Conservation (phyloP, 2,329 filamentous ascomycete genomes). For the Magnaporthiopsis incrustans region DNA sequence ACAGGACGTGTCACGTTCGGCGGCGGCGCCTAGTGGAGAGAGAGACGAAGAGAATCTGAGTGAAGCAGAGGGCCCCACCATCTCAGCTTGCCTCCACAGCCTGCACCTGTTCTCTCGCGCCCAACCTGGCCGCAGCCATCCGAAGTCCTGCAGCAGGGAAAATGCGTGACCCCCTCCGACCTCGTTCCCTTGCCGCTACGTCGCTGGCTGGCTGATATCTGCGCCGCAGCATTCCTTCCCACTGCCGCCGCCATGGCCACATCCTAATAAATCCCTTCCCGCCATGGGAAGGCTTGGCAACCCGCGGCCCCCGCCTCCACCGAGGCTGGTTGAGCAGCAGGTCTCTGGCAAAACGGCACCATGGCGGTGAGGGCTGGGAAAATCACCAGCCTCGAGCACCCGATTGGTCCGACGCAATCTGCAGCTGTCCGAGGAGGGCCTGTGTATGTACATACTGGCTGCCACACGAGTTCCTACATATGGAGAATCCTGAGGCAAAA, state of each 20-base stretch:
- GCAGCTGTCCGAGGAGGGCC: background rate
- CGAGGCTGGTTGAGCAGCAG: background rate
- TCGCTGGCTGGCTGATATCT: background rate
- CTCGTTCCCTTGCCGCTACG: background rate
- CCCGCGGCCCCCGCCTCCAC: background rate
- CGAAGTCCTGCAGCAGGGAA: background rate
- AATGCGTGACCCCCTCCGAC: background rate
- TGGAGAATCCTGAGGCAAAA: background rate
- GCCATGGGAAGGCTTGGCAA: background rate
- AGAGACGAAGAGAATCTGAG: background rate
- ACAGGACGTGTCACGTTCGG: background rate
- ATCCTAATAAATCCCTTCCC: background rate
- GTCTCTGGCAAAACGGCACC: background rate
- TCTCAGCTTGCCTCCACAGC: background rate
- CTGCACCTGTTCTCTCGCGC: background rate
- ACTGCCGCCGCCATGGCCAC: background rate
- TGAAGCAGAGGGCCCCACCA: no score
- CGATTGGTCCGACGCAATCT: background rate
- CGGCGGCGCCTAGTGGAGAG: background rate
- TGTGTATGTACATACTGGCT: background rate
- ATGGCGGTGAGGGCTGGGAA: background rate
- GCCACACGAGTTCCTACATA: background rate
- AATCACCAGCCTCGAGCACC: background rate
- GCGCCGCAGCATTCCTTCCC: background rate
- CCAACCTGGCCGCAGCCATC: background rate